These are phyloP conservation scores for Diaporthe sp. DNA, from an alignment of 2,329 filamentous ascomycete genomes.

Conservation along the genomic window DNA sequence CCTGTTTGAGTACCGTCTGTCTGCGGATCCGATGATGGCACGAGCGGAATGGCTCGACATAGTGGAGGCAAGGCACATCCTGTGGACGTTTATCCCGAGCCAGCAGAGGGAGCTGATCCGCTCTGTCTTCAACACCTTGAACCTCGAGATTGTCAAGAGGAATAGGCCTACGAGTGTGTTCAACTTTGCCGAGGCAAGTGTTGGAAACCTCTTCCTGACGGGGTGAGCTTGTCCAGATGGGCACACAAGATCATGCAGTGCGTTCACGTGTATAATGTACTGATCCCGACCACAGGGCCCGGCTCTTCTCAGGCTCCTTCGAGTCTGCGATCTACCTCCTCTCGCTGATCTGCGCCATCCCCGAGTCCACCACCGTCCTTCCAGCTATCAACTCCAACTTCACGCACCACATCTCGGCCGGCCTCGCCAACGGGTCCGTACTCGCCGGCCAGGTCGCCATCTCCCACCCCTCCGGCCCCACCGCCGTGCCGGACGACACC, in stretches of 20 bases:
- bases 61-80: slow-evolving; percentile 82
- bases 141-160: slow-evolving; percentile 83
- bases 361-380: slow-evolving; percentile 81
- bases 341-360: slow-evolving; percentile 87
- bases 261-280: neutral
- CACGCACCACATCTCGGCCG: slow-evolving; percentile 92
- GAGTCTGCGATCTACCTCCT: slow-evolving; percentile 94
- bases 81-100: slow-evolving; percentile 80
- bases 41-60: slow-evolving; percentile 89
- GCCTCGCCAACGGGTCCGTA: slow-evolving; percentile 79
- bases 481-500: slow-evolving; percentile 58
- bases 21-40: slow-evolving; percentile 71
- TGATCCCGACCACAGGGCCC: slow-evolving; percentile 60
- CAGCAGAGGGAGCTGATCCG: slow-evolving; percentile 83
- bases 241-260: neutral
- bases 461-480: slow-evolving; percentile 82
- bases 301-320: slow-evolving; percentile 92
- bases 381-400: slow-evolving; percentile 97
- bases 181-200: slow-evolving; percentile 81
- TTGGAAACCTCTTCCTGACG: slow-evolving; percentile 85
- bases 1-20: slow-evolving; percentile 90
- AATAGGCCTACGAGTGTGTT: slow-evolving; percentile 80
- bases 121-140: slow-evolving; percentile 81
- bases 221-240: slow-evolving; percentile 60
- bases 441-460: slow-evolving; percentile 96